Base-by-base conservation (phyloP, 2,329 filamentous ascomycete species). In the Epicoccum nigrum region DNA sequence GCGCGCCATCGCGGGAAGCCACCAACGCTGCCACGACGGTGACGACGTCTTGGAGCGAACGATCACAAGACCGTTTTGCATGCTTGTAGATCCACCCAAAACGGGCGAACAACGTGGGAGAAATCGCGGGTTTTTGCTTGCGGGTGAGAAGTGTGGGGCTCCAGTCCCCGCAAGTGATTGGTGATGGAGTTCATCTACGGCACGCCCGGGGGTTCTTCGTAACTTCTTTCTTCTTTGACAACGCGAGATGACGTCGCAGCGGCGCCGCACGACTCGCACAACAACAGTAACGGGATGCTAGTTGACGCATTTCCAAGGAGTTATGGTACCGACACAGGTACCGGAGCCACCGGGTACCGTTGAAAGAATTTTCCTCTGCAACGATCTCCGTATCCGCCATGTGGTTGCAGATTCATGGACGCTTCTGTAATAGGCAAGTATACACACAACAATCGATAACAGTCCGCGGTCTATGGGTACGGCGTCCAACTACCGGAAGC, bases 211-310 rank as follows among this genome's bases (percentile, higher is more conserved):
- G 15, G 47, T 45, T 51, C 47, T 51, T 45, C 30, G 41, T 41
- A 17, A 20, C 47, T 45, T 45, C 47, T 42, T 15, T 23, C 47
- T 45, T 45, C 47, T 42, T 15, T 23, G 35, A 35, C 41, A 34
- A 34, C 23, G 47, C 47, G 35, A 40, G 34, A 51, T 51, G 47
- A 51, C 47, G 47, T 51, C 35, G 40, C 27, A 25, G 17, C 15
- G 8, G 6, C 2, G 12, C 7, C 2, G 21, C 33, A 27, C 39
- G 45, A 42, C 23, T 40, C 45, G 35, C n/a, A 28, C 35, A 34
- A 16, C 25, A 40, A 28, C 35, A 32, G 9, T 20, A 21, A 1
- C 12, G 11, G 11, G 15, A n/a, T 20, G 9, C 30, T 20, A 23
- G 16, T 12, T 45, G 34, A 45, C 15, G 21, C n/a, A n/a, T 27